Conservation (phyloP, 805 yeast genomes). For the Suhomyces pyralidae region DNA sequence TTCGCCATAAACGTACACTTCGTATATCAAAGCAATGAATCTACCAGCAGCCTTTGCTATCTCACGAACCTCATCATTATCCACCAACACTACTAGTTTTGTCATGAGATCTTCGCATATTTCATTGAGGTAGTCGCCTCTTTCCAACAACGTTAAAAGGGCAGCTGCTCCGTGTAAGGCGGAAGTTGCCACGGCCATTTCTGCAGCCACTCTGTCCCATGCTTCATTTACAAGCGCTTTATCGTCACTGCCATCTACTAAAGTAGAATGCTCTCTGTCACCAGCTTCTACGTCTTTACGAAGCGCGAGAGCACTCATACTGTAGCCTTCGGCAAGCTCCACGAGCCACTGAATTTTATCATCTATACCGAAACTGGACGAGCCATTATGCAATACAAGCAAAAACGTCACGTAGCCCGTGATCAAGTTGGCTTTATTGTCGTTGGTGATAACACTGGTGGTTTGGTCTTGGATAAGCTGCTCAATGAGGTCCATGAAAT, state of each 20-base stretch:
- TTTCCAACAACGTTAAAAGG: conserved; percentile 42
- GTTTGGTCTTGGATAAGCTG: conserved; percentile 34
- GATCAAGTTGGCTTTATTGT: conserved; percentile 36
- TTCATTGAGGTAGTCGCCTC: conserved; percentile 43
- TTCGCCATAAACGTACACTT: conserved; percentile 46
- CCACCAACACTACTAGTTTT: conserved; percentile 41
- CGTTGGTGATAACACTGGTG: conserved; percentile 30
- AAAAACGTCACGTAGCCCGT: conserved; percentile 39
- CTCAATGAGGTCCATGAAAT: conserved; percentile 25
- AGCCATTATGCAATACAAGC: conserved; percentile 45
- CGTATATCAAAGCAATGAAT: conserved; percentile 55
- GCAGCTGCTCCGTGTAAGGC: conserved; percentile 47
- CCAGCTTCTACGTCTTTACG: conserved; percentile 37
- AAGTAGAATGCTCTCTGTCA: conserved; percentile 41
- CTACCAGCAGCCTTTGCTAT: conserved; percentile 55
- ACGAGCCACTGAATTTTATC: conserved; percentile 42
- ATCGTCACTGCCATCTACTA: conserved; percentile 33
- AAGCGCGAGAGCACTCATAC: conserved; percentile 27
- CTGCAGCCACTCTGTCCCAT: conserved; percentile 26
- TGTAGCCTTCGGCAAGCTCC: conserved; percentile 42
- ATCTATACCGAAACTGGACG: conserved; percentile 50
- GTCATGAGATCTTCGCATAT: conserved; percentile 39
- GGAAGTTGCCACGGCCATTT: conserved; percentile 38
- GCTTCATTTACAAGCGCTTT: conserved; percentile 35
- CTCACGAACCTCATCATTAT: conserved; percentile 40